These are phyloP conservation scores for Tetragonia tetragonoides DNA, from an alignment of 148 eudicot species.

Conservation along the genomic window DNA sequence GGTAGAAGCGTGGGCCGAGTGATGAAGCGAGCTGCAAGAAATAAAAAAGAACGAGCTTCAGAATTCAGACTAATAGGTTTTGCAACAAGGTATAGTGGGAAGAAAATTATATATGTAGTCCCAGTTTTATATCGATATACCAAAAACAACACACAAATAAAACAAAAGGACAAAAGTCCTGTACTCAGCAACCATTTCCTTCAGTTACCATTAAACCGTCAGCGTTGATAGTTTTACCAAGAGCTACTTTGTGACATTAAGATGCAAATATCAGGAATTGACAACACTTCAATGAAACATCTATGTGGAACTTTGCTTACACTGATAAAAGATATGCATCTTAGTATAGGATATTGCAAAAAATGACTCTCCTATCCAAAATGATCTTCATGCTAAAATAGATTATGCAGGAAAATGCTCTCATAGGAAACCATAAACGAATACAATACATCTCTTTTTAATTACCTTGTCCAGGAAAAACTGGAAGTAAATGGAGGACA, in stretches of 20 bases:
- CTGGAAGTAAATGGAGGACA: constrained; percentile 91
- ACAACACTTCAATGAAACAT: not conserved
- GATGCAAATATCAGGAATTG: not conserved
- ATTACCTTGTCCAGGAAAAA: constrained; percentile 96
- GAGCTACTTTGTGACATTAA: not conserved
- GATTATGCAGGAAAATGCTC: too few relatives aligned
- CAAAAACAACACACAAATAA: too few relatives aligned
- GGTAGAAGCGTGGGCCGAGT: constrained; percentile 93
- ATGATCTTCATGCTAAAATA: not conserved
- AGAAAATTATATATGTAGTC: too few relatives aligned
- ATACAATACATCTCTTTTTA: not conserved
- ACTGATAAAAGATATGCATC: not conserved
- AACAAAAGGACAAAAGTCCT: not conserved
- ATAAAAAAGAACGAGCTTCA: not conserved
- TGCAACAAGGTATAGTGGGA: not conserved
- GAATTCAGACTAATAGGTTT: not conserved
- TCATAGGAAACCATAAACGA: constrained; percentile 3
- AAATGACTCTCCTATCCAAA: not conserved
- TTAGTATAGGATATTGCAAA: not conserved
- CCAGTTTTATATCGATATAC: too few relatives aligned
- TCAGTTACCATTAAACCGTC: not conserved
- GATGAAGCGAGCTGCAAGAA: constrained; percentile 87
- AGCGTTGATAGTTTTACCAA: not conserved
- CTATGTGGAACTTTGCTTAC: not conserved
- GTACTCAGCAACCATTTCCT: not conserved